These are phyloP conservation scores for Sutorius eximius DNA, from an alignment of 1,284 basidiomycete genomes.

Conservation along the genomic window DNA sequence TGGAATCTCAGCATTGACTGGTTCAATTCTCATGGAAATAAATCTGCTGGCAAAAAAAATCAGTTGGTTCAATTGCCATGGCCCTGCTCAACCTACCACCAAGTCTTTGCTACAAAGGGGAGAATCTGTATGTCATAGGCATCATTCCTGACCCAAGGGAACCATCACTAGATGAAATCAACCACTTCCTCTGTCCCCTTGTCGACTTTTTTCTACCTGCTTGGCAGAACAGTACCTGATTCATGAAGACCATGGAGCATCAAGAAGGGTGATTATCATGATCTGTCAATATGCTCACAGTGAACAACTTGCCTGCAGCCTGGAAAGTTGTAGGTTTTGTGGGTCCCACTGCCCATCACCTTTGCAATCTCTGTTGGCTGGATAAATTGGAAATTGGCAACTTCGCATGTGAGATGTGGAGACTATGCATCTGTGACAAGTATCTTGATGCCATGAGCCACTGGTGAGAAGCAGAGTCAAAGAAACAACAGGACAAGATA, in stretches of 20 bases:
- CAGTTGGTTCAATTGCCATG: too few species aligned
- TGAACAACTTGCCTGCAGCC: not conserved
- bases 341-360: not conserved
- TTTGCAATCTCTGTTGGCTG: not conserved
- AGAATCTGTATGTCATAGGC: not conserved
- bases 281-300: not conserved
- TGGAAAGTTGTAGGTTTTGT: not conserved
- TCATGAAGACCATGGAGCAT: not conserved
- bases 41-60: too few species aligned
- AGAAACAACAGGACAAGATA: not conserved
- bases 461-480: not conserved
- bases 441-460: not conserved
- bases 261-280: not conserved
- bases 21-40: too few species aligned
- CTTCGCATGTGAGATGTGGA: not conserved
- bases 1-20: too few species aligned
- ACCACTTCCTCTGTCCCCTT: not conserved
- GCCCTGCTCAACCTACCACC: too few species aligned
- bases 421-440: not conserved
- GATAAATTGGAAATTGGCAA: not conserved
- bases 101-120: not conserved
- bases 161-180: not conserved
- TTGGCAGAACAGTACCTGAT: not conserved
- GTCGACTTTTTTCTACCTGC: not conserved
- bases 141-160: not conserved